Conservation (phyloP, 495 filamentous ascomycete genomes). For the Physcia stellaris region DNA sequence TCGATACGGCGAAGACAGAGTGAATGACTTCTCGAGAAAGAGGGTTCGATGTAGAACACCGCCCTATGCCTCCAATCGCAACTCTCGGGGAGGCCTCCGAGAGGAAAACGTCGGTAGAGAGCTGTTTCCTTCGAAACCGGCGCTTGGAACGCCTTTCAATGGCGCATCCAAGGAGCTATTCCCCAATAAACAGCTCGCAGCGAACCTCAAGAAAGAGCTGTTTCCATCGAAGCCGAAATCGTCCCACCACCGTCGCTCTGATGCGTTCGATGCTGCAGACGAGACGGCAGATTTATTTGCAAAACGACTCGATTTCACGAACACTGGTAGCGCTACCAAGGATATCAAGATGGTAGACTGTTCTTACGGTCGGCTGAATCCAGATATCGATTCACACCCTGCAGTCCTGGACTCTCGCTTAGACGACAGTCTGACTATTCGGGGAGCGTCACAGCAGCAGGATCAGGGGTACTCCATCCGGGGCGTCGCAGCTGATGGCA, state of each 20-base stretch:
- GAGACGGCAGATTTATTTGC: conserved; percentile 46
- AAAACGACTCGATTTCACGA: conserved; percentile 30
- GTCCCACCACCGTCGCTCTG: conserved; percentile 49
- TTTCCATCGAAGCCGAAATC: conserved; percentile 44
- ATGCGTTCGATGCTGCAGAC: conserved; percentile 51
- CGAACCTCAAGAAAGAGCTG: conserved; percentile 47
- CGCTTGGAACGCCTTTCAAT: not conserved
- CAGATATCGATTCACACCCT: conserved; percentile 14
- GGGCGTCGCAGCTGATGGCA: conserved; percentile 34
- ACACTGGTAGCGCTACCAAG: not conserved
- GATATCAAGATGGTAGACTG: not conserved
- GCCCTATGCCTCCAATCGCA: too few species aligned
- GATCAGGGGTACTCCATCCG: conserved; percentile 53
- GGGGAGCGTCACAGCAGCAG: conserved; percentile 39
- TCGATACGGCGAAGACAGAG: too few species aligned
- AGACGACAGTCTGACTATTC: conserved; percentile 42
- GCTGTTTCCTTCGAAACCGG: conserved; percentile 27
- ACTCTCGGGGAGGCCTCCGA: too few species aligned
- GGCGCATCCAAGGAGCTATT: conserved; percentile 23
- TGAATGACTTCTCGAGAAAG: too few species aligned
- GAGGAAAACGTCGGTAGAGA: conserved; percentile 31
- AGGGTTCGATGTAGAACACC: too few species aligned
- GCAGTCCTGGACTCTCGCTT: conserved; percentile 2
- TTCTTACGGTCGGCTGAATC: conserved; percentile 15
- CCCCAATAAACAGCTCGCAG: conserved; percentile 33